These are phyloP conservation scores for Cystobasidium onofrii DNA, from an alignment of 768 basidiomycete species.

Conservation along the genomic window DNA sequence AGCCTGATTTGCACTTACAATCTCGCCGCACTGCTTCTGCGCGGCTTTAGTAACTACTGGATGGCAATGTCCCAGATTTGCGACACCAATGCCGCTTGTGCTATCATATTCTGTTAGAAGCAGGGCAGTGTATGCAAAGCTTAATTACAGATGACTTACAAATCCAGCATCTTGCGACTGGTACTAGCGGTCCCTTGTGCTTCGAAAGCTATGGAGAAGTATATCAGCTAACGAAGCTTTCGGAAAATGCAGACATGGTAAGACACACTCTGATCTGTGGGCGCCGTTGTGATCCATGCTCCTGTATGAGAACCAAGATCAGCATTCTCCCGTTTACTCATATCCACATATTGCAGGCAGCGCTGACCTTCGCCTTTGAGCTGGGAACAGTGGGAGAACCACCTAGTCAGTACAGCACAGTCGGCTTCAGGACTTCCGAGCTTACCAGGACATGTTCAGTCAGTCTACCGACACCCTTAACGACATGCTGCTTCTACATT, in stretches of 20 bases:
- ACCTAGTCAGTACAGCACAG: neutral
- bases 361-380: conserved; percentile 26
- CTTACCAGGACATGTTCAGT: conserved; percentile 29
- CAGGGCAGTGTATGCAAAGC: no score
- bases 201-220: neutral
- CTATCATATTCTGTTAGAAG: no score
- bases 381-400: neutral
- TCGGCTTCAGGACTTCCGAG: neutral
- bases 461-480: conserved; percentile 31
- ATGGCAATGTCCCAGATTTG: conserved; percentile 78
- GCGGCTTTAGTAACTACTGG: conserved; percentile 77
- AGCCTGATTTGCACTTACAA: conserved; percentile 67
- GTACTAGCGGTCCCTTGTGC: neutral
- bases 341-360: neutral
- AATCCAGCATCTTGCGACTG: conserved; percentile 19
- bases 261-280: conserved; percentile 4
- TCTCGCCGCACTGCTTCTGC: conserved; percentile 72
- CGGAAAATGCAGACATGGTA: no score
- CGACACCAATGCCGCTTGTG: conserved; percentile 56
- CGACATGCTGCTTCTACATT: conserved; percentile 31
- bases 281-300: conserved; percentile 26
- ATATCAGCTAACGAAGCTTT: neutral
- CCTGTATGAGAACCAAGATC: neutral
- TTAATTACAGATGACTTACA: conserved; percentile 25
- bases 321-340: neutral